Conservation (phyloP, 2,329 filamentous ascomycete species). For the Rosellinia necatrix region DNA sequence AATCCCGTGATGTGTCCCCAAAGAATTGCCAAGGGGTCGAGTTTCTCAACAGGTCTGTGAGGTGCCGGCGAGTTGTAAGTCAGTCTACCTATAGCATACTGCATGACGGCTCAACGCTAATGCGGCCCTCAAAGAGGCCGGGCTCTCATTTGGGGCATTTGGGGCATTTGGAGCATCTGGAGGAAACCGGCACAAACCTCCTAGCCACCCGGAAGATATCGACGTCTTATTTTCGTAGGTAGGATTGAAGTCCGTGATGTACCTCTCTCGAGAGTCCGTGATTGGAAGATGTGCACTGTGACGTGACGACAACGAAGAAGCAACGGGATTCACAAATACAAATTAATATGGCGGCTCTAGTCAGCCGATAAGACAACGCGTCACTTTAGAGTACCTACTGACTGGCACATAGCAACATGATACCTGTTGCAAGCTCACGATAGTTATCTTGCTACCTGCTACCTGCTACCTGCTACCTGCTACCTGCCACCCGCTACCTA, state of each 20-base stretch:
- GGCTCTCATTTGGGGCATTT: too few relatives aligned
- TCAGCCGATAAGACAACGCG: constrained; percentile 18
- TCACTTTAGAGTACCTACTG: constrained; percentile 7
- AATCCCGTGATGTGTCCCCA: constrained; percentile 6
- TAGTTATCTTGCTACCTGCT: too few relatives aligned
- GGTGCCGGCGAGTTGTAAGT: constrained; percentile 15
- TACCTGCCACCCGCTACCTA: constrained; percentile 3
- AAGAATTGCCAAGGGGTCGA: not conserved
- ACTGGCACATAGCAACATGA: too few relatives aligned
- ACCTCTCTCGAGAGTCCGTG: constrained; percentile 6
- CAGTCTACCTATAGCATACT: constrained; percentile 2
- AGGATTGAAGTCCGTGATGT: constrained; percentile 10
- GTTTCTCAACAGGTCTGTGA: constrained; percentile 15
- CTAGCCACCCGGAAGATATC: constrained; percentile 23
- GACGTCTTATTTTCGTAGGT: constrained; percentile 20
- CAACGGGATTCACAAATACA: constrained; percentile 15
- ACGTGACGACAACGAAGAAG: constrained; percentile 23
- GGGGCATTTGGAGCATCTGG: too few relatives aligned
- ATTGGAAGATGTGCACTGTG: constrained; percentile 17
- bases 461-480: too few relatives aligned
- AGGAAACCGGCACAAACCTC: constrained; percentile 1
- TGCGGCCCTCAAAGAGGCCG: constrained; percentile 16
- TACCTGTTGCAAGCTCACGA: too few relatives aligned
- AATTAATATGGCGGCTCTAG: constrained; percentile 19
- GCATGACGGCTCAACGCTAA: constrained; percentile 14